Evolutionary conservation across 345 rosid genomes (phyloP).

Genomic region (Turritis glabra): DNA sequence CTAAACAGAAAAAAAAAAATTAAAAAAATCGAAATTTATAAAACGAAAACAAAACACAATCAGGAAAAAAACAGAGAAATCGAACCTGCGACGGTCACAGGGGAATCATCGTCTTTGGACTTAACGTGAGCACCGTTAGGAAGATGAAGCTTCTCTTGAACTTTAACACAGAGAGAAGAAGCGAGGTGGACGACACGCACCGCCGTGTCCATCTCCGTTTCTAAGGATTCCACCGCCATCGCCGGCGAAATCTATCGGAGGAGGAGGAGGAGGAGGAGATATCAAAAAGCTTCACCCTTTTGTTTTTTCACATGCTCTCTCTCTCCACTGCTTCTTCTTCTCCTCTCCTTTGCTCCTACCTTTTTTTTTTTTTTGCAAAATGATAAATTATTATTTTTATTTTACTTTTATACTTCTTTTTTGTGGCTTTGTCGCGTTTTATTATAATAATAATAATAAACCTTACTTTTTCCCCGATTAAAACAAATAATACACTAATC

Average conservation of each 20-base stretch:
- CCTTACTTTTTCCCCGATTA: not conserved
- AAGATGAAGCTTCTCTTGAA: slow-evolving; percentile 60
- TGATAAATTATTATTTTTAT: not conserved
- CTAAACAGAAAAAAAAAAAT: not conserved
- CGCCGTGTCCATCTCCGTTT: slow-evolving; percentile 68
- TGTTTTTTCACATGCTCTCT: slow-evolving; percentile 14
- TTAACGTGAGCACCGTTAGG: slow-evolving; percentile 44
- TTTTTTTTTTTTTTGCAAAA: not conserved
- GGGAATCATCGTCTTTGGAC: slow-evolving; percentile 89
- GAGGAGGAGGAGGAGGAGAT: slow-evolving; percentile 15
- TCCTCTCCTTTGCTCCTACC: not conserved
- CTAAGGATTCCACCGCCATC: slow-evolving; percentile 38
- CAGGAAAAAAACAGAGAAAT: not conserved
- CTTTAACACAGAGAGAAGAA: slow-evolving; percentile 74
- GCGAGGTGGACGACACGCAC: slow-evolving; percentile 82
- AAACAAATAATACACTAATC: not conserved
- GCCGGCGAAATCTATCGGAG: slow-evolving; percentile 29
- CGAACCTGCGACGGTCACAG: slow-evolving; percentile 87
- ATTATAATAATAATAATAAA: not conserved
- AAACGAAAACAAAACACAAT: not conserved
- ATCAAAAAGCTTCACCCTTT: slow-evolving; percentile 15
- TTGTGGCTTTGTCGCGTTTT: not conserved
- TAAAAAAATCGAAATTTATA: not conserved
- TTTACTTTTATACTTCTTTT: not conserved
- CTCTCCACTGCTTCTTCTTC: slow-evolving; percentile 9